Conservation (phyloP, 257 asterid genomes). For the Solanum chilense region DNA sequence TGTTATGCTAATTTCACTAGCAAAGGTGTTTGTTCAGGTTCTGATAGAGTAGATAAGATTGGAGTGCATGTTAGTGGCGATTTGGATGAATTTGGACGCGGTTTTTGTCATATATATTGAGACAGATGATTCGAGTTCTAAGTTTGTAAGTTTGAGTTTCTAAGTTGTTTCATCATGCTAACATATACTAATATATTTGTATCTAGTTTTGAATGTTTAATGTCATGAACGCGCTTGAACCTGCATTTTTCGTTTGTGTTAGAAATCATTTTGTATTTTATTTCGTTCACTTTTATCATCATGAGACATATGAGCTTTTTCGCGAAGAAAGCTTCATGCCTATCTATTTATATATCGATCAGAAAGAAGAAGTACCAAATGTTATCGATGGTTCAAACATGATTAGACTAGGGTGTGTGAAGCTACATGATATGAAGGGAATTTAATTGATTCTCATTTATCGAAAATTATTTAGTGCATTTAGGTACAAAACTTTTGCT, state of each 20-base stretch:
- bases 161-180: background rate
- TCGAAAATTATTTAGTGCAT: no score
- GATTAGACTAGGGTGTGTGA: no score
- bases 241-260: background rate
- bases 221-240: background rate
- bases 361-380: no score
- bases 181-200: no score
- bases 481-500: no score
- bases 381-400: no score
- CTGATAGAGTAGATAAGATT: conserved; percentile 57
- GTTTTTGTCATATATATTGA: conserved; percentile 38
- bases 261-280: background rate
- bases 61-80: conserved; percentile 49
- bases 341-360: no score
- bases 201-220: background rate
- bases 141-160: background rate
- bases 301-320: no score
- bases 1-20: conserved; percentile 27
- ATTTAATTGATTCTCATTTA: no score
- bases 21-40: conserved; percentile 56
- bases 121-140: background rate
- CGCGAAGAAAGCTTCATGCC: no score
- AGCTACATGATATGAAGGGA: no score
- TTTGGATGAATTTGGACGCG: conserved; percentile 24
- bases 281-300: no score